Base-by-base conservation (phyloP, 2,329 filamentous ascomycete species). In the Talaromyces sp. region DNA sequence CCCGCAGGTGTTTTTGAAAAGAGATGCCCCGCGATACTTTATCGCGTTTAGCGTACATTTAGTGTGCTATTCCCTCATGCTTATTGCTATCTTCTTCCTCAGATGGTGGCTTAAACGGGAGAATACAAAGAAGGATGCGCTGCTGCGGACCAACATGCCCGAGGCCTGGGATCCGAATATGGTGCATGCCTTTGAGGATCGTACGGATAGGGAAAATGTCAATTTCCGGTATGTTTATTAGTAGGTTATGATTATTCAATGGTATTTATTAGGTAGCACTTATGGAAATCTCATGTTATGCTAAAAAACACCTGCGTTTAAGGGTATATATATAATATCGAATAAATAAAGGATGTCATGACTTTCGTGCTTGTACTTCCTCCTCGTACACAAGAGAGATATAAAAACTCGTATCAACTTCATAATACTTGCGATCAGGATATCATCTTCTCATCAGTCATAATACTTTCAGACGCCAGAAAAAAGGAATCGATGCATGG, bases 41-140 rank as follows among this genome's bases (percentile, higher is more conserved):
- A 89, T 86, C 63, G 89, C 89, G 1, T 89, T 90, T 63, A 80
- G 85, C 5, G 87, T 86, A 0, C 88, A 91, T 67, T 78, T 91
- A 8, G 88, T 85, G 14, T 91, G 89, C 75, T 91, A 91, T 71
- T 75, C 78, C 0, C 75, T 85, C 31, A 78, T 90, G 28, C 83
- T 88, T 0, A 31, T 85, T 4, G 80, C 85, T 4, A 81, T 89
- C 23, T 57, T 86, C 2, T 81, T 76, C 64, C 77, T 90, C 67
- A 78, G 87, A 27, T 87, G 82, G 75, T 81, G 88, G 63, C 78
- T 89, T 16, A 75, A 68, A 7, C 68, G 75, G 1, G 78, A 88
- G 75, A 90, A 90, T 67, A 83, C 78, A 70, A 82, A 78, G 71
- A 83, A 85, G 61, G 85, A 87, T 59, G 72, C 73, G 4, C 62